Conservation (phyloP, 805 yeast species). For the Jamesozyma hellenica region DNA sequence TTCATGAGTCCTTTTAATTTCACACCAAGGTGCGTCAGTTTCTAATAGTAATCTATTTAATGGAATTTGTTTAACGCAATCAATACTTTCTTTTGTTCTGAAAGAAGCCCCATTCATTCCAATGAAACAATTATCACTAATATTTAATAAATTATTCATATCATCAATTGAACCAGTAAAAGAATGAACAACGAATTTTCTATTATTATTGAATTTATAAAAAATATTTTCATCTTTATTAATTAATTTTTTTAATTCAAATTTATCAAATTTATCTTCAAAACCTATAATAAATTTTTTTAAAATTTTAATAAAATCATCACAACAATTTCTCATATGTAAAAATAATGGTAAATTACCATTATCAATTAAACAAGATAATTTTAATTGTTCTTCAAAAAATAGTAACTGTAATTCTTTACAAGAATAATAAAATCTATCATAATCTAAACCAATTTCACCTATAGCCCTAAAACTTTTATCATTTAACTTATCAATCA, state of each 20-base stretch:
- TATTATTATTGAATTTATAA: slow-evolving; percentile 27
- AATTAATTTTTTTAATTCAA: slow-evolving; percentile 7
- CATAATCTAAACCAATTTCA: slow-evolving; percentile 92
- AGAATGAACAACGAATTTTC: slow-evolving; percentile 85
- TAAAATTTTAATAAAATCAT: slow-evolving; percentile 61
- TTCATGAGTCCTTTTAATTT: slow-evolving; percentile 73
- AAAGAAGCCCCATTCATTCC: slow-evolving; percentile 93
- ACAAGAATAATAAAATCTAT: slow-evolving; percentile 68
- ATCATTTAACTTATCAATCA: slow-evolving; percentile 35
- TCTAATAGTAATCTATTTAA: slow-evolving; percentile 64
- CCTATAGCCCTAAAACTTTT: slow-evolving; percentile 77
- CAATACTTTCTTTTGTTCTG: slow-evolving; percentile 62
- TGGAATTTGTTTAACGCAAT: slow-evolving; percentile 61
- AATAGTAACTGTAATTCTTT: slow-evolving; percentile 54
- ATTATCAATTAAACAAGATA: slow-evolving; percentile 32
- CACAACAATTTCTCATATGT: slow-evolving; percentile 81
- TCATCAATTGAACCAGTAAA: slow-evolving; percentile 78
- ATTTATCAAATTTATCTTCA: slow-evolving; percentile 24
- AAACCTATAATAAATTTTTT: slow-evolving; percentile 47
- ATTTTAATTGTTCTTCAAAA: slow-evolving; percentile 65
- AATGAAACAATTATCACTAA: slow-evolving; percentile 37
- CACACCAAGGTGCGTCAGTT: slow-evolving; percentile 99
- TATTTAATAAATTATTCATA: slow-evolving; percentile 41
- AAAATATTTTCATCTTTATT: slow-evolving; percentile 8
- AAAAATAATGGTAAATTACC: slow-evolving; percentile 70